Base-by-base conservation (phyloP, 768 basidiomycete species). In the Coprinopsis strossmayeri region DNA sequence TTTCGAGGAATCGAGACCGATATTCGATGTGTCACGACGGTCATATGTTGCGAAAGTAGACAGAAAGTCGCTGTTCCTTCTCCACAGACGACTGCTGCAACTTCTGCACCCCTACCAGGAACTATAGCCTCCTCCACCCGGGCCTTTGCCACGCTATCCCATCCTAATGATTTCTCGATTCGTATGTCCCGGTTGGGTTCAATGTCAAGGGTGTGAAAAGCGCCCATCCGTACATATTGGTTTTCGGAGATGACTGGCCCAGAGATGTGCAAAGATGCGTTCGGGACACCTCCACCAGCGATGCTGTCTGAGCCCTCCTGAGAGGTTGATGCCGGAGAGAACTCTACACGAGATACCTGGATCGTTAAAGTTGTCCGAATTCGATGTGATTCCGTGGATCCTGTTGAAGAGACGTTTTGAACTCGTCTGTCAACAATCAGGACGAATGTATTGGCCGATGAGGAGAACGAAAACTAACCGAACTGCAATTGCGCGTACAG, bases 61-160 rank as follows among this genome's bases (percentile, higher is more conserved):
- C 96, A 98, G 63, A 99, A 88, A 9, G 91, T 85, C 1, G 96
- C 96, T 1, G 81, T 84, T 17, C 96, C 96, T 72, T 99, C 96
- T 27, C 96, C 95, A 55, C 90, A 91, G 3, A 99, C 91, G 20
- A 99, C 77, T 0, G 96, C 96, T 12, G 90, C 96, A 3, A 99
- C 86, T 59, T 99, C 96, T 3, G 96, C 96, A 0, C 96, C 95
- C 56, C 87, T 73, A 21, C 95, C 96, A n/a, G 92, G 92, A 32
- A 89, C 71, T 47, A 91, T 93, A 18, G 92, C 79, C 53, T 98
- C 96, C 45, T 88, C 74, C 0, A 99, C 79, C 17, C 95, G 74
- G 24, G 81, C 76, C 12, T 86, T 63, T 1, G 93, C 87, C 45
- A 99, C 69, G 50, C 87, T 91, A 59, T 99, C 96, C 96, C 96